These are phyloP conservation scores for Backusella mclennaniae DNA, from an alignment of 192 early-diverging fungal species.

Conservation along the genomic window DNA sequence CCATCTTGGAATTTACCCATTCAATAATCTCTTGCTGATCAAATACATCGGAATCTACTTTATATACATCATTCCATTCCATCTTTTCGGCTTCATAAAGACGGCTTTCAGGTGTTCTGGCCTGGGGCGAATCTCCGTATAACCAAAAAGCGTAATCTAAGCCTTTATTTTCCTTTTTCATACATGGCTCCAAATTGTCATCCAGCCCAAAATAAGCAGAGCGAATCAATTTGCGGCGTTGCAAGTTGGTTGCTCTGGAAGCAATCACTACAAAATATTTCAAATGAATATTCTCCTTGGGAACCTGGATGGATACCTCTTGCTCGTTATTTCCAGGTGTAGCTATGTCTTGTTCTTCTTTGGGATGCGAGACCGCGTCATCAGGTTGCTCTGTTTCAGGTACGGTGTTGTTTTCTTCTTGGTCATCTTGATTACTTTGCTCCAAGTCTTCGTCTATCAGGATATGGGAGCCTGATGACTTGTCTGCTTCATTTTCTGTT, in stretches of 20 bases:
- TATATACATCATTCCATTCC: constrained; percentile 50
- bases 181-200: constrained; percentile 51
- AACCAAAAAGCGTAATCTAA: constrained; percentile 49
- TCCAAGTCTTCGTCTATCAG: neutral
- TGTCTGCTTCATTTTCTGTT: neutral
- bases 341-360: neutral
- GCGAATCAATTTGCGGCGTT: constrained; percentile 48
- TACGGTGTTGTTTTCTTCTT: neutral
- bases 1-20: constrained; percentile 18
- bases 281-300: constrained; percentile 32
- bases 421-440: neutral
- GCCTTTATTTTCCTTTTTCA: constrained; percentile 25
- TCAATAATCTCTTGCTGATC: constrained; percentile 14
- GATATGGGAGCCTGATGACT: neutral
- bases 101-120: constrained; percentile 20
- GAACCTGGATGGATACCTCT: neutral
- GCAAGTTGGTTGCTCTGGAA: constrained; percentile 38
- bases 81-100: constrained; percentile 46
- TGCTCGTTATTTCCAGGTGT: neutral
- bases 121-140: constrained; percentile 8
- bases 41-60: constrained; percentile 20
- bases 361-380: neutral
- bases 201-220: constrained; percentile 48
- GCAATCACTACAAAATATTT: constrained; percentile 47
- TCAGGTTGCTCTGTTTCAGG: neutral